Percentiles rank a stretch among this genome's conserved stretches.
Evolutionary conservation across 2,329 filamentous ascomycete genomes (phyloP).

Genomic region (Colletotrichum neosansevieriae): DNA sequence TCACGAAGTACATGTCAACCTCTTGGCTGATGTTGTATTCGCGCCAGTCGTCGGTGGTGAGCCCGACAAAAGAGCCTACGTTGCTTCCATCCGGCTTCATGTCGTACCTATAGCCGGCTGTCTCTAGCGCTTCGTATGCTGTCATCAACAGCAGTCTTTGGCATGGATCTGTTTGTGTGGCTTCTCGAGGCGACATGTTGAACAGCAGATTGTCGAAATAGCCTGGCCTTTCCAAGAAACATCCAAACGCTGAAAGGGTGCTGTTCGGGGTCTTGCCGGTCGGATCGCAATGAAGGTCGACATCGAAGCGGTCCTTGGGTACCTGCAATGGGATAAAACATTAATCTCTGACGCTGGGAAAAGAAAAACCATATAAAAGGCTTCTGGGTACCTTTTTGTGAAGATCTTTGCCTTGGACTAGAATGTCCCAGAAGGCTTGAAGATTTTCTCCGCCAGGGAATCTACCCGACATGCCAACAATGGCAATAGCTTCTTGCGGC

Average conservation of each 20-base stretch:
- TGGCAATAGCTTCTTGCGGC: constrained; percentile 58
- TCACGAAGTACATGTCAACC: constrained; percentile 48
- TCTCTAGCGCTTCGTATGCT: constrained; percentile 74
- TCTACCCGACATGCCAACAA: constrained; percentile 74
- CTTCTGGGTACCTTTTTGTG: constrained; percentile 50
- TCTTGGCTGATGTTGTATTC: constrained; percentile 73
- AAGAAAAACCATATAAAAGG: too few species aligned
- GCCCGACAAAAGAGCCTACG: constrained; percentile 73
- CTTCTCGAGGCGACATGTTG: constrained; percentile 87
- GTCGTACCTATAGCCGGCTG: constrained; percentile 58
- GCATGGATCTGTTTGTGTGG: too few species aligned
- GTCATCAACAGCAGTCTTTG: too few species aligned
- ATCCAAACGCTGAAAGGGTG: constrained; percentile 76
- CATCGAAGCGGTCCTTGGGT: constrained; percentile 76
- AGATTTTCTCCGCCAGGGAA: constrained; percentile 60
- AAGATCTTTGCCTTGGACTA: constrained; percentile 75
- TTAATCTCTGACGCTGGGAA: not conserved
- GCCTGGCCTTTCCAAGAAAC: constrained; percentile 77
- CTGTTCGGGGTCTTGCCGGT: constrained; percentile 77
- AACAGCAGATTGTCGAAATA: constrained; percentile 84
- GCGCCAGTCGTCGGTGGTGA: constrained; percentile 74
- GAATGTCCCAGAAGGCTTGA: constrained; percentile 67
- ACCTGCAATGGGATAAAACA: constrained; percentile 50
- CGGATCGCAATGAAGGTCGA: constrained; percentile 74
- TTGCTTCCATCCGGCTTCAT: not conserved